These are phyloP conservation scores for Leptomonas seymouri DNA, from an alignment of 208 protist species.

Conservation along the genomic window DNA sequence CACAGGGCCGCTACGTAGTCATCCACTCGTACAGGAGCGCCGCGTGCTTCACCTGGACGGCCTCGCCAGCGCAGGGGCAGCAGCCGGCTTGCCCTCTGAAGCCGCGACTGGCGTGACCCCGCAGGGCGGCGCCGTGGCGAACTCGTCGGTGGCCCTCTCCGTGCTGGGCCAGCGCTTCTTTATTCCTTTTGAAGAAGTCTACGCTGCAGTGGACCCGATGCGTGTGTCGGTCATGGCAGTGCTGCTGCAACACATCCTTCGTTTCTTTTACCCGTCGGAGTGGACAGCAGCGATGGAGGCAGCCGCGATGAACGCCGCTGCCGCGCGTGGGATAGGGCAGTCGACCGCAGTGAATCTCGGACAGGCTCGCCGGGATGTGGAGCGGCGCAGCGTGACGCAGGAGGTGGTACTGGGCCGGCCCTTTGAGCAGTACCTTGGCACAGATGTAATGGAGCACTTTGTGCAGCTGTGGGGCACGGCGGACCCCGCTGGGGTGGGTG, in stretches of 20 bases:
- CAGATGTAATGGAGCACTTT: conserved; percentile 55
- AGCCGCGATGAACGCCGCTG: background rate
- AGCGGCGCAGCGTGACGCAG: conserved; percentile 50
- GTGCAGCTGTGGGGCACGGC: conserved; percentile 27
- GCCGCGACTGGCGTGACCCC: background rate
- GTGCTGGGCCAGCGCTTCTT: conserved; percentile 14
- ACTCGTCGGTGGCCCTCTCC: background rate
- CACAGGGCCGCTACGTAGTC: conserved; percentile 44
- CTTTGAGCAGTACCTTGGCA: conserved; percentile 59
- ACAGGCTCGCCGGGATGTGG: conserved; percentile 49
- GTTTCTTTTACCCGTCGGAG: conserved; percentile 58
- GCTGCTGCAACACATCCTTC: conserved; percentile 55
- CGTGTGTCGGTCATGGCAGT: conserved; percentile 66
- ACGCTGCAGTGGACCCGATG: conserved; percentile 66
- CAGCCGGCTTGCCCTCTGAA: background rate
- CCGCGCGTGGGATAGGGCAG: background rate
- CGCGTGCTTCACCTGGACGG: conserved; percentile 10
- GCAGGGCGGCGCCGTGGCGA: background rate
- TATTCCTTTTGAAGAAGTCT: conserved; percentile 62
- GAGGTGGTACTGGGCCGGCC: conserved; percentile 62
- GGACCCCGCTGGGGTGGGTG: conserved; percentile 4
- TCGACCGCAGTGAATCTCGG: conserved; percentile 29
- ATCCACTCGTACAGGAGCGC: conserved; percentile 55
- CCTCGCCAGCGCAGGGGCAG: conserved; percentile 4
- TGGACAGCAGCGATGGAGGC: conserved; percentile 39